Conservation (phyloP, 78 protist genomes). For the Isochrysis galbana region DNA sequence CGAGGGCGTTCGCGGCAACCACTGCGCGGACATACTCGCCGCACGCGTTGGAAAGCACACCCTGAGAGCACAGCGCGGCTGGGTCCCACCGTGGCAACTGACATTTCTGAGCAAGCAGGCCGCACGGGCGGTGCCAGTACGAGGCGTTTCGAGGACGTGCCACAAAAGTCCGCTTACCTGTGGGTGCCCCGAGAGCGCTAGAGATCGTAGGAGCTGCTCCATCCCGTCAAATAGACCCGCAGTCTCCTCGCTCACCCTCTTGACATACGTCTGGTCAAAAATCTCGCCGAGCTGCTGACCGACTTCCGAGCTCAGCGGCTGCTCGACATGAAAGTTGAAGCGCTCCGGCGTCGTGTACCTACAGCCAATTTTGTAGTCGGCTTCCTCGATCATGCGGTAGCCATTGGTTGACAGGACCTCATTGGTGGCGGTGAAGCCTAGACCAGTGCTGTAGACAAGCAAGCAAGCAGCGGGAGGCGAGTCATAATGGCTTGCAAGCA, state of each 20-base stretch:
- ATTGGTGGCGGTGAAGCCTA: not conserved
- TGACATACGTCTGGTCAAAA: not conserved
- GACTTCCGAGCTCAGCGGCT: not conserved
- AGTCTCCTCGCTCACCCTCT: not conserved
- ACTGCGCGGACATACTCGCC: constrained; percentile 7
- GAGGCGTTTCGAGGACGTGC: too few species aligned
- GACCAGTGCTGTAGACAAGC: not conserved
- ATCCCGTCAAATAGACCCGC: not conserved
- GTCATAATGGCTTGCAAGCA: too few species aligned
- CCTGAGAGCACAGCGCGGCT: too few species aligned
- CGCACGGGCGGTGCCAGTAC: too few species aligned
- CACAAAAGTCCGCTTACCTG: too few species aligned
- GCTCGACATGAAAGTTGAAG: not conserved
- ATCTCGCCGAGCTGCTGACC: not conserved
- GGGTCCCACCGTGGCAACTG: too few species aligned
- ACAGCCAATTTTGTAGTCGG: not conserved
- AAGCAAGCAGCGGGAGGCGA: too few species aligned
- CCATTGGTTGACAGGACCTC: not conserved
- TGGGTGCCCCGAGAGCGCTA: not conserved
- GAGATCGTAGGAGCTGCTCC: not conserved
- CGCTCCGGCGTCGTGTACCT: not conserved
- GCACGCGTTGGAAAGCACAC: not conserved
- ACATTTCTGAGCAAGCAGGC: too few species aligned
- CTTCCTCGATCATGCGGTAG: not conserved
- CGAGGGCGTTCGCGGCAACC: not conserved